Percentiles rank a stretch among this genome's conserved stretches.
Conservation (phyloP, 208 protist genomes). For the Balamuthia mandrillaris region DNA sequence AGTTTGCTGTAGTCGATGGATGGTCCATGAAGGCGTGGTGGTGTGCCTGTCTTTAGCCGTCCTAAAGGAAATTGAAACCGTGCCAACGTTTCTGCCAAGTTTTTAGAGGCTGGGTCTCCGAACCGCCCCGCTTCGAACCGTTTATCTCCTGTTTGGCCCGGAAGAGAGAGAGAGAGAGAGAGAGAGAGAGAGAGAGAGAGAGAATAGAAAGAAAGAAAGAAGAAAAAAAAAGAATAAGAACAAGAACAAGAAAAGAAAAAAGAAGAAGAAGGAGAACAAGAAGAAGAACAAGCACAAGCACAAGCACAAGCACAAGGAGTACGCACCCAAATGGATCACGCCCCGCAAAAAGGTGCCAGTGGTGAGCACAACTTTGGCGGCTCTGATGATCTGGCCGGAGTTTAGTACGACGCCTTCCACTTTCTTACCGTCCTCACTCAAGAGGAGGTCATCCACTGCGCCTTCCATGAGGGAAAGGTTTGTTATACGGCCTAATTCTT, state of each 20-base stretch:
- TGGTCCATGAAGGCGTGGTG: constrained; percentile 71
- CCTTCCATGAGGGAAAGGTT: constrained; percentile 58
- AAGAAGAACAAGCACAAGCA: neutral
- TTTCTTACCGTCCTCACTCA: constrained; percentile 24
- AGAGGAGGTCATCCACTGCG: constrained; percentile 67
- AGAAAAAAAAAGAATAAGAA: too few species aligned
- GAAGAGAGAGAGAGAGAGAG: too few species aligned
- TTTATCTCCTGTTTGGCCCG: neutral
- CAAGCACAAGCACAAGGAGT: neutral
- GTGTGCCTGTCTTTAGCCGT: constrained; percentile 75
- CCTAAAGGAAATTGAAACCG: neutral
- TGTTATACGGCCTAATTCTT: neutral
- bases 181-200: too few species aligned
- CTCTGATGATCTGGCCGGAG: constrained; percentile 57
- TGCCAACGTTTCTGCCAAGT: constrained; percentile 60
- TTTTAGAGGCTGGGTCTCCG: constrained; percentile 62
- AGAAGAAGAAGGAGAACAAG: too few species aligned
- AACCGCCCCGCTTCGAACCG: constrained; percentile 52
- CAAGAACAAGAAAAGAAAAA: too few species aligned
- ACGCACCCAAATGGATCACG: constrained; percentile 72
- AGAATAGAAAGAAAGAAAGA: too few species aligned
- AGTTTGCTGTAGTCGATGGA: constrained; percentile 68
- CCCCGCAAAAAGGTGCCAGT: constrained; percentile 84
- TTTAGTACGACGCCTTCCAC: constrained; percentile 22
- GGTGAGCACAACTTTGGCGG: constrained; percentile 73